A percentile compares a stretch with the other conserved stretches of the same genome.
Evolutionary conservation across 495 filamentous ascomycete genomes (phyloP).

Genomic region (Penicillium fimorum): DNA sequence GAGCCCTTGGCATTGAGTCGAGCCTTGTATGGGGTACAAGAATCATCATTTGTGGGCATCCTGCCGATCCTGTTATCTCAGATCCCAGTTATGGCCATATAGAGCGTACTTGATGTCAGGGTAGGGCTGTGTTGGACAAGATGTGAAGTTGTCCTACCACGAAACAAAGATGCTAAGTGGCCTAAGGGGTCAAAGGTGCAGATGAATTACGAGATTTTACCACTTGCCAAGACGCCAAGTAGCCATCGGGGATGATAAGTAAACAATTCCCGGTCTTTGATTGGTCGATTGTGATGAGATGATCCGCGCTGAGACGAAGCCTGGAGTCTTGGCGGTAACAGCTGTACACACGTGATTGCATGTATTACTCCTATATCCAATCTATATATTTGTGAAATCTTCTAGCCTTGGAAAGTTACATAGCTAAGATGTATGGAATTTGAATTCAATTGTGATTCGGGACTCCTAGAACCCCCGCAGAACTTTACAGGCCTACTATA

Average conservation of each 20-base stretch:
- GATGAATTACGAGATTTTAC: slow-evolving; percentile 25
- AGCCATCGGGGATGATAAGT: slow-evolving; percentile 22
- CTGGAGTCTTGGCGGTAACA: slow-evolving; percentile 22
- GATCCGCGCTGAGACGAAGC: slow-evolving; percentile 32
- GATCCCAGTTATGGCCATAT: not conserved
- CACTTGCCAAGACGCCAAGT: slow-evolving; percentile 42
- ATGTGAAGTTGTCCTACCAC: slow-evolving; percentile 11
- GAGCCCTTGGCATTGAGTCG: slow-evolving; percentile 42
- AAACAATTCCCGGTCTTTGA: not conserved
- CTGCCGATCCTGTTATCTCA: slow-evolving; percentile 5
- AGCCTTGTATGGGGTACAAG: slow-evolving; percentile 13
- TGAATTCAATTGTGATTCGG: not conserved
- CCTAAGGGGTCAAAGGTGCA: slow-evolving; percentile 10
- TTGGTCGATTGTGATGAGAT: slow-evolving; percentile 16
- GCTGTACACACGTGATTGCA: slow-evolving; percentile 16
- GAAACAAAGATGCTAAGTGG: slow-evolving; percentile 7
- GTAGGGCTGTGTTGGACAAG: slow-evolving; percentile 10
- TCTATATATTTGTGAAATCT: not conserved
- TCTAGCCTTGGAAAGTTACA: not conserved
- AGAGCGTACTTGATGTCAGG: not conserved
- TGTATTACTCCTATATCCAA: not conserved
- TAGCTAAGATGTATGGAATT: not conserved
- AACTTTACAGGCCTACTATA: not conserved
- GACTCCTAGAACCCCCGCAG: not conserved
- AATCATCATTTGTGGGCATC: slow-evolving; percentile 1